Percentiles rank a stretch among this genome's conserved stretches.
phyloP scores from a whole-genome alignment of 1,284 basidiomycete genomes.

The Somion occarium region DNA sequence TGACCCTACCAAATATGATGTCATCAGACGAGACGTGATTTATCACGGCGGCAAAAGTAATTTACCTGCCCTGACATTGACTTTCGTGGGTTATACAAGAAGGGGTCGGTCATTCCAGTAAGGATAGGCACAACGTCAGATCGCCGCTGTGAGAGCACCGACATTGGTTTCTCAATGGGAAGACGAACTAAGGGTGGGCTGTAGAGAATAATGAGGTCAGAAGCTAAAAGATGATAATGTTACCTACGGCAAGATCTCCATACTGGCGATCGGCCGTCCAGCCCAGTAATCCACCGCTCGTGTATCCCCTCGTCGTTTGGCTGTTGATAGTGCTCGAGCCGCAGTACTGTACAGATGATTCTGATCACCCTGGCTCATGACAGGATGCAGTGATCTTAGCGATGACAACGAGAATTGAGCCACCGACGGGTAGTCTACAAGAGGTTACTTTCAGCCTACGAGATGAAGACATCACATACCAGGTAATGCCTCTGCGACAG shows the following conservation, averaged over 20 bases:
- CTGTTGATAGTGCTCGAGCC: constrained; percentile 61
- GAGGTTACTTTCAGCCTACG: constrained; percentile 13
- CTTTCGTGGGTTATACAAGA: constrained; percentile 85
- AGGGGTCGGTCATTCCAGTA: constrained; percentile 64
- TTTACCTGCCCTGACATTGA: constrained; percentile 54
- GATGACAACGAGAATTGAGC: constrained; percentile 78
- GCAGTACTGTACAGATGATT: constrained; percentile 72
- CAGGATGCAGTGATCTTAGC: constrained; percentile 61
- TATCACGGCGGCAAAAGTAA: no score
- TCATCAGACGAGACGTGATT: not conserved
- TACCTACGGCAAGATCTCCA: constrained; percentile 74
- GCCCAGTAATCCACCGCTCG: constrained; percentile 80
- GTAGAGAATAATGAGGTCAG: not conserved
- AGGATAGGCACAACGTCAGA: constrained; percentile 43
- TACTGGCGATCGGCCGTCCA: constrained; percentile 70
- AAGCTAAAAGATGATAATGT: not conserved
- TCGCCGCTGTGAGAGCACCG: constrained; percentile 40
- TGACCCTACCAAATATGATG: constrained; percentile 40
- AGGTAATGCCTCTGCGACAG: constrained; percentile 87
- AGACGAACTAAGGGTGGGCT: constrained; percentile 72
- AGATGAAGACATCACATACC: constrained; percentile 40
- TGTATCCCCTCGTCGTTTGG: constrained; percentile 71
- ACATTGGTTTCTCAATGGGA: constrained; percentile 69
- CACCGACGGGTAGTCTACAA: constrained; percentile 67
- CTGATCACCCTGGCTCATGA: constrained; percentile 72